Evolutionary conservation across 805 yeast genomes (phyloP), one percentile per base, ranked within the genome.

Genomic region (Teunomyces barrocoloradensis): DNA sequence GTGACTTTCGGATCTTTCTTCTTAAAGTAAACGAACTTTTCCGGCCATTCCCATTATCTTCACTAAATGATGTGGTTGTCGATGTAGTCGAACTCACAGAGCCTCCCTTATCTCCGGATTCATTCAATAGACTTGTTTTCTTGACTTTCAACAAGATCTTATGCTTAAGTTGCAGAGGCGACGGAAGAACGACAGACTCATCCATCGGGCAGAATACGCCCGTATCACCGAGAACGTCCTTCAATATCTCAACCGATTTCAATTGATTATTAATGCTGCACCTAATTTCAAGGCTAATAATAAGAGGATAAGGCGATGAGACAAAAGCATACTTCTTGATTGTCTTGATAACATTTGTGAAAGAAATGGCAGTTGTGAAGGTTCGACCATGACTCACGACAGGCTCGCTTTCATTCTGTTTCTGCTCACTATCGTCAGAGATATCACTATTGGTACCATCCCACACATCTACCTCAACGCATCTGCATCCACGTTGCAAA

Each of bases 391-490:
- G 99, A 25, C 87, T 85, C 0, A 94, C 97, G 0, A 88, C 79
- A 0, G 99, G 99, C 0, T 85, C 91, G 10, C 68, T 65, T 11
- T 61, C 65, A 10, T 53, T 42, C 9, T 15, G 32, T 25, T 38
- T 46, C 25, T 46, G 41, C 1, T 13, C 48, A 6, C 44, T 50
- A 4, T 68, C 61, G n/a, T 51, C 64, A 6, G 42, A 41, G 29
- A 15, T 30, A 21, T 35, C 43, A 32, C 79, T 82, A 18, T 85
- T 87, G 11, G 47, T 50, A 11, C 73, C 73, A 68, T 92, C 96
- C 99, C 99, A 94, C 17, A 94, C 75, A 64, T 94, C 99, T 35
- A 94, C 82, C 60, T 94, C 99, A n/a, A 94, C 75, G 52, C 97
- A 91, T 39, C 97, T 74, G 58, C 98, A 94, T 1, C 99, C 98